Evolutionary conservation across 164 flowering plant species (phyloP).

Genomic region (Amborella trichopoda): DNA sequence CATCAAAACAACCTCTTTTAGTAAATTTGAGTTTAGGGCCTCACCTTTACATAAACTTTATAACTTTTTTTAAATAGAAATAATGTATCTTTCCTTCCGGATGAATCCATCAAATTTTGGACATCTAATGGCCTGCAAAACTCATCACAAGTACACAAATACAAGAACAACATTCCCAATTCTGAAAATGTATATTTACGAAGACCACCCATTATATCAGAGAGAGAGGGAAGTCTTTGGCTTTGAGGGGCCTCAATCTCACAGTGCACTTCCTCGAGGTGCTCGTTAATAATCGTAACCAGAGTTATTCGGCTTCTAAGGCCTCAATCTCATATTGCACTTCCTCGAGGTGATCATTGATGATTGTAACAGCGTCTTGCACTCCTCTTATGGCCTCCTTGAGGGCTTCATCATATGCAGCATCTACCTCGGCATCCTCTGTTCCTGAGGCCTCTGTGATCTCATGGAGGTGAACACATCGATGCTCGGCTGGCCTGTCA

Average conservation of each 20-base stretch:
- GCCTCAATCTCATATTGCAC: conserved; percentile 83
- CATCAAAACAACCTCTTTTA: too few relatives aligned
- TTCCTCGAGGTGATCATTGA: conserved; percentile 84
- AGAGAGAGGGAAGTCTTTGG: too few relatives aligned
- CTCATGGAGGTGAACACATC: conserved; percentile 71
- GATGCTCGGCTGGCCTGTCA: conserved; percentile 43
- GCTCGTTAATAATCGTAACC: conserved; percentile 66
- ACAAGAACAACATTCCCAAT: too few relatives aligned
- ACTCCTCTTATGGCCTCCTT: conserved; percentile 89
- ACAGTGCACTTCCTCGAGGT: conserved; percentile 78
- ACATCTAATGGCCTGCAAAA: too few relatives aligned
- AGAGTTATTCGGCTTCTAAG: conserved; percentile 38
- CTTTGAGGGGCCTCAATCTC: conserved; percentile 84
- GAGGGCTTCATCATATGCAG: conserved; percentile 66
- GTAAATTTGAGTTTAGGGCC: too few relatives aligned
- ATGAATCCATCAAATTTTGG: too few relatives aligned
- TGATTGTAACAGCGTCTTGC: conserved; percentile 72
- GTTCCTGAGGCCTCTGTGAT: conserved; percentile 82
- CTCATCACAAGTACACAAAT: too few relatives aligned
- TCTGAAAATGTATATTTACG: too few relatives aligned
- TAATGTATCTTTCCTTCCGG: too few relatives aligned
- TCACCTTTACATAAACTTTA: too few relatives aligned
- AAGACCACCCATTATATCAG: too few relatives aligned
- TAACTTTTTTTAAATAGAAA: too few relatives aligned
- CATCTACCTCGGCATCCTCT: conserved; percentile 92